Evolutionary conservation across 164 flowering plant genomes (phyloP).

Genomic region (Berberis thunbergii): DNA sequence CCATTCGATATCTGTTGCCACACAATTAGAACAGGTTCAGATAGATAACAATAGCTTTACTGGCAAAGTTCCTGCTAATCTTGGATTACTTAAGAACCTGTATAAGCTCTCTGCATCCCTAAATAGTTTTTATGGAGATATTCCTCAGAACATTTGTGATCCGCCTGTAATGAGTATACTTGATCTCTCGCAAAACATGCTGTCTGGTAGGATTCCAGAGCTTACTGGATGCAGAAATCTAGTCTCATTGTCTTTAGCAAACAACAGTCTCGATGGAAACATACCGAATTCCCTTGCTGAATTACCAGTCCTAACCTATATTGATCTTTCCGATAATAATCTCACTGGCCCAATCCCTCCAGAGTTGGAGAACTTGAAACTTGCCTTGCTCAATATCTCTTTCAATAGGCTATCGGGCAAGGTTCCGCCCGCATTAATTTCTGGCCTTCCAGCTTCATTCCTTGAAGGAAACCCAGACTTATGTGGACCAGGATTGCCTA

Average conservation of each 20-base stretch:
- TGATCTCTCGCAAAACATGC: constrained; percentile 59
- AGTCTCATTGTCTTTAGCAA: constrained; percentile 70
- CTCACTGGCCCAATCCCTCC: constrained; percentile 67
- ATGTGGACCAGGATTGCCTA: constrained; percentile 72
- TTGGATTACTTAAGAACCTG: constrained; percentile 52
- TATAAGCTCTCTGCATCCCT: constrained; percentile 76
- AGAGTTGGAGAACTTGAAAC: constrained; percentile 71
- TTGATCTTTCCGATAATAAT: constrained; percentile 76
- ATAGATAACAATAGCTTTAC: constrained; percentile 76
- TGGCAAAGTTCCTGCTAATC: constrained; percentile 53
- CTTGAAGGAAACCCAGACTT: constrained; percentile 74
- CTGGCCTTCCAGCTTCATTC: constrained; percentile 80
- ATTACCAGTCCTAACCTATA: constrained; percentile 73
- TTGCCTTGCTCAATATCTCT: constrained; percentile 83
- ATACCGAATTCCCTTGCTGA: constrained; percentile 64
- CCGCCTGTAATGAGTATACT: constrained; percentile 76
- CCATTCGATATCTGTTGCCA: constrained; percentile 45
- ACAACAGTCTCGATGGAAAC: constrained; percentile 53
- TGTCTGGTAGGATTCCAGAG: constrained; percentile 76
- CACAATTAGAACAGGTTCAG: constrained; percentile 78
- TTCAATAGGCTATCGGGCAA: constrained; percentile 68
- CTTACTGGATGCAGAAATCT: constrained; percentile 50
- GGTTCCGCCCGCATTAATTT: constrained; percentile 54
- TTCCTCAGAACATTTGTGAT: constrained; percentile 70
- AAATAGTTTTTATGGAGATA: constrained; percentile 59